Percentiles rank a stretch among this genome's conserved stretches.
Evolutionary conservation across 1,284 basidiomycete genomes (phyloP).

Genomic region (Ustilago nuda): DNA sequence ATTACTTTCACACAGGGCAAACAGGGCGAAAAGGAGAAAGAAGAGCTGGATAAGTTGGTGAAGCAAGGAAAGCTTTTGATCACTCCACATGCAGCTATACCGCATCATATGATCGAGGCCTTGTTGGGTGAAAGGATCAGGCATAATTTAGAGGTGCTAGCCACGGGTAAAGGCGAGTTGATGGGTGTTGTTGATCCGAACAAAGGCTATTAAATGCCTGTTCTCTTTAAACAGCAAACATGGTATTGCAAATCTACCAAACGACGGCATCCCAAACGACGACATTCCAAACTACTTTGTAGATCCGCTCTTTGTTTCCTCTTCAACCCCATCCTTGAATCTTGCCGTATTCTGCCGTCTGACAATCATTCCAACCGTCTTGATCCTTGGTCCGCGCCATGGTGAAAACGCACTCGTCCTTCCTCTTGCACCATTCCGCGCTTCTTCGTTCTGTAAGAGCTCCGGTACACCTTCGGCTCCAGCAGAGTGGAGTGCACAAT

Average conservation of each 20-base stretch:
- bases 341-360: constrained; percentile 12
- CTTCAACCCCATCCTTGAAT: neutral
- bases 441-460: constrained; percentile 11
- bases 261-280: neutral
- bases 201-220: constrained; percentile 29
- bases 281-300: neutral
- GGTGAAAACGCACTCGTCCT: constrained; percentile 14
- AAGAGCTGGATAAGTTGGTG: neutral
- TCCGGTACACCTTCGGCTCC: neutral
- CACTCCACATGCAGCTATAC: constrained; percentile 42
- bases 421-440: neutral
- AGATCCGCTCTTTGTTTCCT: neutral
- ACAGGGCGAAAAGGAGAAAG: neutral
- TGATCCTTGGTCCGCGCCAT: constrained; percentile 28
- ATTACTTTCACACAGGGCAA: constrained; percentile 83
- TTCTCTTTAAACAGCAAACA: neutral
- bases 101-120: neutral
- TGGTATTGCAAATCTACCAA: neutral
- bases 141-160: constrained; percentile 14
- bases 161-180: neutral
- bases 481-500: constrained; percentile 8
- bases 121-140: constrained; percentile 20
- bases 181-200: constrained; percentile 21
- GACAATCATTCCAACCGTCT: constrained; percentile 30
- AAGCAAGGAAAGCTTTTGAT: constrained; percentile 19